Conservation (phyloP, 2,329 filamentous ascomycete genomes). For the Lachnellula cervina region DNA sequence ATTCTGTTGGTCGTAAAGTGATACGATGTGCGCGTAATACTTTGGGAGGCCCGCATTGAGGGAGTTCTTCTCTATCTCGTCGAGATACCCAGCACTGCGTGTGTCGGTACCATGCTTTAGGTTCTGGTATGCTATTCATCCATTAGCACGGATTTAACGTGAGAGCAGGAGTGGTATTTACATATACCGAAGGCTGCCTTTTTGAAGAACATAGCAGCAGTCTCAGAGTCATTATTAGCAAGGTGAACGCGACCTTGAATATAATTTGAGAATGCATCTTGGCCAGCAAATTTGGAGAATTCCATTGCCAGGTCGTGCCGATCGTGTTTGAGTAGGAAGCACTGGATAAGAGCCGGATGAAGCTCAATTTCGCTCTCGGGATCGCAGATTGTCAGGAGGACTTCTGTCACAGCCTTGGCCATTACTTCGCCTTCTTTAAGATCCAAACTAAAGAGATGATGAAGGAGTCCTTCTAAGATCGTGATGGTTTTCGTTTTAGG, state of each 20-base stretch:
- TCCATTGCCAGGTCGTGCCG: conserved; percentile 56
- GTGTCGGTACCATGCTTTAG: conserved; percentile 34
- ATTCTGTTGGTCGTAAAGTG: conserved; percentile 73
- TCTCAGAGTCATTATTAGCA: conserved; percentile 65
- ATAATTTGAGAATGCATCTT: conserved; percentile 66
- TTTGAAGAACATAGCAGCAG: conserved; percentile 71
- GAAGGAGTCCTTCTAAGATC: conserved; percentile 54
- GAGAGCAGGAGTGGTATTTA: conserved; percentile 42
- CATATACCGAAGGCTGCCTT: conserved; percentile 79
- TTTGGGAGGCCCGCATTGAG: conserved; percentile 69
- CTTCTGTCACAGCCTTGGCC: conserved; percentile 58
- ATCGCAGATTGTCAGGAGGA: conserved; percentile 61
- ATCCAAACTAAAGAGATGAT: conserved; percentile 60
- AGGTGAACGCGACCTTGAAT: conserved; percentile 78
- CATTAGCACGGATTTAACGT: conserved; percentile 9
- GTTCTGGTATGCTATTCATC: conserved; percentile 21
- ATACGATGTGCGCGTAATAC: conserved; percentile 83
- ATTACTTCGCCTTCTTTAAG: conserved; percentile 45
- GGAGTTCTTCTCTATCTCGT: conserved; percentile 66
- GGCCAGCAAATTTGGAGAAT: conserved; percentile 50
- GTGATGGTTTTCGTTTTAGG: conserved; percentile 48
- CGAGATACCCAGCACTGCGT: conserved; percentile 63
- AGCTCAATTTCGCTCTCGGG: conserved; percentile 62
- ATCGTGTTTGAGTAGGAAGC: conserved; percentile 54
- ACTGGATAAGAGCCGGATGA: conserved; percentile 56